Evolutionary conservation across 345 rosid species (phyloP).

Genomic region (Odontarrhena argentea): DNA sequence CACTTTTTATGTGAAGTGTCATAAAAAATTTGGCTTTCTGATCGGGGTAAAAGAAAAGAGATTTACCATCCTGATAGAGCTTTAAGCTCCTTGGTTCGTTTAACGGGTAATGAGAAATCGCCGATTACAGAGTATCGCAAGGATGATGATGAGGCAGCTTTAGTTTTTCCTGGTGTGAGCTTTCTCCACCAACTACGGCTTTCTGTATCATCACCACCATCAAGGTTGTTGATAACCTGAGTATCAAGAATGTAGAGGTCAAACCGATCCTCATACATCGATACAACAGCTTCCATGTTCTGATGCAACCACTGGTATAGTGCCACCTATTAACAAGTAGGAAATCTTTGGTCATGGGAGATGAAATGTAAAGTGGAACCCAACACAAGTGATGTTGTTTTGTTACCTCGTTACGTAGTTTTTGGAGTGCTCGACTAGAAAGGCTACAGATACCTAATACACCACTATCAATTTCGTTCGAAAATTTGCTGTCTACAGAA

Average conservation of each 20-base stretch:
- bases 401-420: constrained; percentile 80
- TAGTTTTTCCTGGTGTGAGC: constrained; percentile 46
- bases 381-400: neutral
- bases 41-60: constrained; percentile 28
- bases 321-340: constrained; percentile 58
- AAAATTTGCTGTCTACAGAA: constrained; percentile 78
- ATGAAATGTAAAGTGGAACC: neutral
- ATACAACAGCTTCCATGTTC: constrained; percentile 80
- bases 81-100: constrained; percentile 82
- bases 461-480: constrained; percentile 60
- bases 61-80: constrained; percentile 87
- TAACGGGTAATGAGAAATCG: constrained; percentile 64
- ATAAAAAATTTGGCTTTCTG: neutral
- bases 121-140: constrained; percentile 51
- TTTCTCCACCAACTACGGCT: constrained; percentile 71
- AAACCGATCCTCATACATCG: constrained; percentile 93
- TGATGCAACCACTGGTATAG: constrained; percentile 88
- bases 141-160: constrained; percentile 41
- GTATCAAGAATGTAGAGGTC: constrained; percentile 68
- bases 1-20: neutral
- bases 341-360: neutral
- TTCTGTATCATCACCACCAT: constrained; percentile 41
- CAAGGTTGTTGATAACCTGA: constrained; percentile 48
- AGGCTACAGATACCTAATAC: constrained; percentile 64
- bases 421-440: constrained; percentile 87